Conservation (phyloP, 805 yeast genomes). For the Wickerhamiella brachini region DNA sequence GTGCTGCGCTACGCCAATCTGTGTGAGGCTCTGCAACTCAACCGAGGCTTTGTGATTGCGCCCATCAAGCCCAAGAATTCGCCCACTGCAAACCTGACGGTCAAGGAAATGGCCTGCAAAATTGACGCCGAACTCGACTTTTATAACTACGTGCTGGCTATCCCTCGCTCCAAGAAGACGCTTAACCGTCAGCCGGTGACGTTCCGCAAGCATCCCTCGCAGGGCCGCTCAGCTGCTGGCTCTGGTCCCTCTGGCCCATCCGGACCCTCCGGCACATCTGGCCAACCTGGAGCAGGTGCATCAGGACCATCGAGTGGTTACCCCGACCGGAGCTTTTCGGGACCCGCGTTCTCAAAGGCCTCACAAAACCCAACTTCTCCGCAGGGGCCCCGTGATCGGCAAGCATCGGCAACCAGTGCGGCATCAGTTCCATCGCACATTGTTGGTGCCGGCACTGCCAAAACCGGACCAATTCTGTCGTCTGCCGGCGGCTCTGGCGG, state of each 20-base stretch:
- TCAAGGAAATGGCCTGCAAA: slow-evolving; percentile 62
- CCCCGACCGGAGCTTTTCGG: not conserved
- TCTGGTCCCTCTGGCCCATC: not conserved
- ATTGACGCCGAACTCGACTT: slow-evolving; percentile 77
- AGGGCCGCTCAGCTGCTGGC: slow-evolving; percentile 7
- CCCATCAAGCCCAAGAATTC: slow-evolving; percentile 45
- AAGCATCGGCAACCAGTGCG: slow-evolving; percentile 3
- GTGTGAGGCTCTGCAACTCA: slow-evolving; percentile 69
- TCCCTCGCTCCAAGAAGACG: slow-evolving; percentile 17
- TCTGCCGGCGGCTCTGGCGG: not conserved
- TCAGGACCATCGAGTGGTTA: not conserved
- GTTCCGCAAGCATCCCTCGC: slow-evolving; percentile 24
- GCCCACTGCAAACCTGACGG: slow-evolving; percentile 37
- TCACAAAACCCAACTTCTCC: slow-evolving; percentile 3
- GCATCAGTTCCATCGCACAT: slow-evolving; percentile 6
- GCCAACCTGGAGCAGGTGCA: too few species aligned
- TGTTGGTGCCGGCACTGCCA: slow-evolving; percentile 17
- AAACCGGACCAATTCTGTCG: slow-evolving; percentile 19
- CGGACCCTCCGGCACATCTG: not conserved
- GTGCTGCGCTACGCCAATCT: slow-evolving; percentile 79
- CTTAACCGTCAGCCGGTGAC: slow-evolving; percentile 24
- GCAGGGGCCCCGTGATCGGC: slow-evolving; percentile 1
- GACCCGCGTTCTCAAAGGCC: slow-evolving; percentile 1
- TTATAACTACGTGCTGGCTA: slow-evolving; percentile 44
- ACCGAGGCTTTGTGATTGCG: slow-evolving; percentile 67